A percentile compares a stretch with the other conserved stretches of the same genome.
phyloP scores from a whole-genome alignment of 2,329 filamentous ascomycete species.

The Pseudogymnoascus destructans region DNA sequence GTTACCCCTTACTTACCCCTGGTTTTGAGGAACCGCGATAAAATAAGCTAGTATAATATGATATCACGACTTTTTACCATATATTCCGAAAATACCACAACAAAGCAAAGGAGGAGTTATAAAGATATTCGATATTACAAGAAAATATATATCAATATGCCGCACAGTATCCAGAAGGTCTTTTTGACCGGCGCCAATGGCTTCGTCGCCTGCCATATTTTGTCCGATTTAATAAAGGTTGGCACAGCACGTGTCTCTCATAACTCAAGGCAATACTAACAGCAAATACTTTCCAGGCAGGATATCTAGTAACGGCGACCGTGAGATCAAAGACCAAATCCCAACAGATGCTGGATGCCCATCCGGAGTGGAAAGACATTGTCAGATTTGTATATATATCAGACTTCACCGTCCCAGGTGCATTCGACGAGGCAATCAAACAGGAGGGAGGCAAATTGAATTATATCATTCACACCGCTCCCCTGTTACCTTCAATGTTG shows the following conservation, averaged over 20 bases:
- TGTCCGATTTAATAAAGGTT: slow-evolving; percentile 11
- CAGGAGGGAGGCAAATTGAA: slow-evolving; percentile 41
- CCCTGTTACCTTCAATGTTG: slow-evolving; percentile 29
- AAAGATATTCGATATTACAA: neutral
- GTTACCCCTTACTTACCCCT: neutral
- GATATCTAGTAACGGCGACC: slow-evolving; percentile 21
- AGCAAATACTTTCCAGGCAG: neutral
- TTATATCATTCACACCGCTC: slow-evolving; percentile 58
- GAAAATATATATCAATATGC: neutral
- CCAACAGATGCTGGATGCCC: slow-evolving; percentile 28
- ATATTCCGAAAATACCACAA: neutral
- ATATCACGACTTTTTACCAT: neutral
- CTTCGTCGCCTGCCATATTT: slow-evolving; percentile 23
- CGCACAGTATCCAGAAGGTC: slow-evolving; percentile 11
- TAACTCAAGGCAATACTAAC: neutral
- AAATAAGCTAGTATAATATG: neutral
- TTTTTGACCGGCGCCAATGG: slow-evolving; percentile 26
- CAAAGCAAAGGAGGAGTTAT: neutral
- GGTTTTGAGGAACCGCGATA: neutral
- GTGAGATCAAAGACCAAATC: slow-evolving; percentile 33
- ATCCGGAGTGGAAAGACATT: slow-evolving; percentile 22
- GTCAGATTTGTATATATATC: slow-evolving; percentile 37
- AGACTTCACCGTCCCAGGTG: slow-evolving; percentile 54
- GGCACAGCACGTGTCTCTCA: neutral
- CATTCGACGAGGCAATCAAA: slow-evolving; percentile 46